Conservation (phyloP, 306 rosid species). For the Trifolium pratense region DNA sequence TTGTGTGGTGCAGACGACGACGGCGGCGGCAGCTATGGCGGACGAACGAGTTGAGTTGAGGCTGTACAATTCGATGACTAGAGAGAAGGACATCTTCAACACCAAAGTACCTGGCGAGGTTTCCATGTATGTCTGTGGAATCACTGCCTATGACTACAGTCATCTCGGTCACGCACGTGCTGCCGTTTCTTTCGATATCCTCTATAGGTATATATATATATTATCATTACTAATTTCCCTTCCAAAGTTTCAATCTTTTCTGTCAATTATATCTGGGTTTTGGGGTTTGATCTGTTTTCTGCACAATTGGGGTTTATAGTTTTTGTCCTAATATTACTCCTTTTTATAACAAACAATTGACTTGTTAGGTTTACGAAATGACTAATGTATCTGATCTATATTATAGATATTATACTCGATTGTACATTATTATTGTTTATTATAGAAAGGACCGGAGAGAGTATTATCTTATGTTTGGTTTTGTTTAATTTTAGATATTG, state of each 20-base stretch:
- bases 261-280: conserved; percentile 5
- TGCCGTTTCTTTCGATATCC: conserved; percentile 84
- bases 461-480: neutral
- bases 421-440: no score
- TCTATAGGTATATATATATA: conserved; percentile 60
- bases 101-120: conserved; percentile 68
- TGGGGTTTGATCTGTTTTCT: neutral
- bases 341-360: neutral
- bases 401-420: no score
- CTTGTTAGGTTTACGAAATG: no score
- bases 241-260: conserved; percentile 8
- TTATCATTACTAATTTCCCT: neutral
- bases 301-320: conserved; percentile 13
- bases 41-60: conserved; percentile 52
- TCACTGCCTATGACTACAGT: conserved; percentile 87
- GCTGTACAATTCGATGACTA: conserved; percentile 86
- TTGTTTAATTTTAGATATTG: conserved; percentile 1
- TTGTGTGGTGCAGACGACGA: neutral
- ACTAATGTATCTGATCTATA: no score
- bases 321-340: neutral
- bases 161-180: conserved; percentile 97
- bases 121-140: conserved; percentile 90
- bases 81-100: conserved; percentile 76
- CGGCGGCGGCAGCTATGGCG: conserved; percentile 56
- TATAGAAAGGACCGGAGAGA: no score